These are phyloP conservation scores for Carex cristatella DNA, from an alignment of 176 grass and related monocot genomes.

Conservation along the genomic window DNA sequence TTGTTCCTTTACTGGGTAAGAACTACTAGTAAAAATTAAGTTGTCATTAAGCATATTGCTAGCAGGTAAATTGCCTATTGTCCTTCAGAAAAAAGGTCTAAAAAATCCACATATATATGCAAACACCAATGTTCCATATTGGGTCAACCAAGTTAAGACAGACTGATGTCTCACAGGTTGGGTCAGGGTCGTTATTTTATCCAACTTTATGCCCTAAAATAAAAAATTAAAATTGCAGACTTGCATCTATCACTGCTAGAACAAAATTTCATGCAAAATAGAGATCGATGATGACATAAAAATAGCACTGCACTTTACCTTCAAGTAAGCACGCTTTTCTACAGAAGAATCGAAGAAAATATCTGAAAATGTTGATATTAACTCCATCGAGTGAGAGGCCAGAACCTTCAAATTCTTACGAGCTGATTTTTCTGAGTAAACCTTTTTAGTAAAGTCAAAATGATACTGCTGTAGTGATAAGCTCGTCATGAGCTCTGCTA, in stretches of 20 bases:
- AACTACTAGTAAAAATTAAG: conserved; percentile 3
- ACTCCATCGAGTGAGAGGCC: conserved; percentile 50
- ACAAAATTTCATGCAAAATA: neutral
- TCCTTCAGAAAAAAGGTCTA: neutral
- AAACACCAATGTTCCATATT: neutral
- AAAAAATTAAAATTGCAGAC: conserved; percentile 13
- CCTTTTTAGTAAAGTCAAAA: conserved; percentile 25
- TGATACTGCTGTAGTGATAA: conserved; percentile 32
- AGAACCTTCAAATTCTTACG: conserved; percentile 60
- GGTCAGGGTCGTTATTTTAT: neutral
- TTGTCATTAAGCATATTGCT: neutral
- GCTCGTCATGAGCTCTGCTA: conserved; percentile 29
- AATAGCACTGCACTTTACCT: conserved; percentile 37
- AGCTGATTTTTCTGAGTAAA: conserved; percentile 61
- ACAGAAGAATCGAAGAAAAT: conserved; percentile 52
- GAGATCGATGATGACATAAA: conserved; percentile 10
- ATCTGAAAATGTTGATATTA: conserved; percentile 59
- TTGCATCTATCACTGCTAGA: neutral
- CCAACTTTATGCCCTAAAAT: conserved; percentile 5
- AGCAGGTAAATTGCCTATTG: neutral
- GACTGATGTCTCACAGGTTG: neutral
- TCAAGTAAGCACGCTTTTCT: conserved; percentile 71
- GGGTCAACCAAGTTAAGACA: neutral
- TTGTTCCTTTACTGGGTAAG: neutral
- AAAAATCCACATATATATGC: neutral